These are phyloP conservation scores for Maudiozyma barnettii DNA, from an alignment of 805 yeast genomes.

Conservation along the genomic window DNA sequence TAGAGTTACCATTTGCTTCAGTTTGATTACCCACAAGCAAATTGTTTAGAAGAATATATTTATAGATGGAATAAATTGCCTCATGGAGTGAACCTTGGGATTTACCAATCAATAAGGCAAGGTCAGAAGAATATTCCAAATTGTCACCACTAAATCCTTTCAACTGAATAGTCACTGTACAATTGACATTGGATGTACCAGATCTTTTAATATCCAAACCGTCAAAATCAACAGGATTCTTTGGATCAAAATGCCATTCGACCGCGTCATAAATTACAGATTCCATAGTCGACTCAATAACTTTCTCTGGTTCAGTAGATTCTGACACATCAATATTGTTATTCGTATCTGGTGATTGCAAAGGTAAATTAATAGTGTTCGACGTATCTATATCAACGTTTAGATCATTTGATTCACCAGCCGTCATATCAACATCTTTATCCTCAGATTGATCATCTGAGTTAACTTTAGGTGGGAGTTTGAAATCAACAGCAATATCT, in stretches of 20 bases:
- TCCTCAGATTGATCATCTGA: not conserved
- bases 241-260: conserved; percentile 81
- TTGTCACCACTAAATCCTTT: conserved; percentile 64
- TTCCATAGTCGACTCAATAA: not conserved
- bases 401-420: not conserved
- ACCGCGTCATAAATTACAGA: conserved; percentile 30
- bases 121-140: conserved; percentile 47
- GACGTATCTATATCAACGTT: not conserved
- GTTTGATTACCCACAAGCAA: conserved; percentile 30
- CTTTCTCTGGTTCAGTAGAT: not conserved
- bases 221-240: conserved; percentile 55
- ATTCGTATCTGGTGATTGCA: not conserved
- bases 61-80: conserved; percentile 70
- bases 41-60: conserved; percentile 61
- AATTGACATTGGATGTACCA: conserved; percentile 56
- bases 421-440: not conserved
- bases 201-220: conserved; percentile 80
- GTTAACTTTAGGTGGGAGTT: conserved; percentile 5
- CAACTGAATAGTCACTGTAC: conserved; percentile 71
- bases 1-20: conserved; percentile 5
- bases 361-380: conserved; percentile 3
- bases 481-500: conserved; percentile 74
- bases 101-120: conserved; percentile 65
- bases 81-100: conserved; percentile 80
- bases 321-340: not conserved